Conservation (phyloP, 768 basidiomycete genomes). For the Cystofilobasidium macerans region DNA sequence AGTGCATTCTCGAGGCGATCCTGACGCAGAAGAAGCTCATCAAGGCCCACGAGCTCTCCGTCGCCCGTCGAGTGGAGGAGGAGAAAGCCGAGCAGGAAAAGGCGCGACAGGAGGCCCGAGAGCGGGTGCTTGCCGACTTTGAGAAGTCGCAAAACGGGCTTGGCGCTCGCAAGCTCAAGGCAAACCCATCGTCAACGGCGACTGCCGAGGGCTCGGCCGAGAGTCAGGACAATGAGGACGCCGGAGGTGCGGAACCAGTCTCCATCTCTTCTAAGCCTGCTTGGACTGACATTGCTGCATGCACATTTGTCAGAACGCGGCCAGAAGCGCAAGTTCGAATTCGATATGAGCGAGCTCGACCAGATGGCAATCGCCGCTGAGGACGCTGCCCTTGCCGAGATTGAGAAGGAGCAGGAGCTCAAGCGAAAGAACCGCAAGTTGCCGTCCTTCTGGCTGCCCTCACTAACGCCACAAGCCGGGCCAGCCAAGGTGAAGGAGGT, state of each 20-base stretch:
- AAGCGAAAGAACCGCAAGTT: constrained; percentile 66
- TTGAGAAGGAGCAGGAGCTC: constrained; percentile 69
- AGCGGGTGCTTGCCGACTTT: constrained; percentile 79
- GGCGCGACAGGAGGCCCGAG: constrained; percentile 63
- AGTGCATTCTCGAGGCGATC: constrained; percentile 74
- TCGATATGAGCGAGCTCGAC: constrained; percentile 63
- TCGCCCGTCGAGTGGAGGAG: constrained; percentile 63
- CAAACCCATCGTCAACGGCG: no score
- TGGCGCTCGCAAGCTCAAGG: constrained; percentile 36
- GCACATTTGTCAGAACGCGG: constrained; percentile 44
- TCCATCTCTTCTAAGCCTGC: background rate
- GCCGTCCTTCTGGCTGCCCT: constrained; percentile 82
- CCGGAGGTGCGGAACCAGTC: constrained; percentile 8
- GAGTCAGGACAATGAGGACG: background rate
- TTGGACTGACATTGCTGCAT: background rate
- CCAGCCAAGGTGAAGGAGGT: constrained; percentile 54
- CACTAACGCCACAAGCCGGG: constrained; percentile 65
- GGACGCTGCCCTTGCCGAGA: constrained; percentile 67
- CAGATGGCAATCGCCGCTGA: constrained; percentile 68
- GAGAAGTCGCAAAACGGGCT: constrained; percentile 73
- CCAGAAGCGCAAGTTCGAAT: constrained; percentile 74
- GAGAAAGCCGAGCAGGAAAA: constrained; percentile 66
- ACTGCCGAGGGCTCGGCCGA: background rate
- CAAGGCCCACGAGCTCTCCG: constrained; percentile 70
- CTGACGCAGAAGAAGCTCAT: constrained; percentile 74